Base-by-base conservation (phyloP, 345 rosid genomes). In the Gossypium turneri region DNA sequence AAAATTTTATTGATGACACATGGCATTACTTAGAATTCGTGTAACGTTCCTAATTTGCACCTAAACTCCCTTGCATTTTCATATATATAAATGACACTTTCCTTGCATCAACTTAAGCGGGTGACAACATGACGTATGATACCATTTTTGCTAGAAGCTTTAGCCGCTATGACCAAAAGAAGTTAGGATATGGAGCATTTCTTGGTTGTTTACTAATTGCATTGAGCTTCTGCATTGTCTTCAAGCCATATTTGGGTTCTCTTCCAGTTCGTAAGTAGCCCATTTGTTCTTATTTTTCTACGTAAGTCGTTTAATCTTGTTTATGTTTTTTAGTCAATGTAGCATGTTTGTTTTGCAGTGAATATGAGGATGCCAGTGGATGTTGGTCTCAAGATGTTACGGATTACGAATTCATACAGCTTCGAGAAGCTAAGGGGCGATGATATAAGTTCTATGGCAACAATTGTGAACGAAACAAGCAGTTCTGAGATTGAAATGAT, bases 101-200 rank as follows among this genome's bases (percentile, higher is more conserved):
- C 7, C 12, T 47, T n/a, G 11, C n/a, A 45, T 12, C 12, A 47
- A 24, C 3, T 16, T 63, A 48, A 65, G 76, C 74, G 78, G 51
- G 60, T 68, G 82, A 75, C 50, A 79, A 82, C 29, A 83, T 79
- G 79, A 73, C 81, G 82, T 83, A 77, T 74, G 81, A 88, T 44
- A 82, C 88, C 12, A 77, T 90, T 59, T 83, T 92, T 53, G 81
- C 86, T 47, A 84, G 97, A 78, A 94, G 97, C 81, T 92, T 94
- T 70, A 87, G 92, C 73, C 86, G 80, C 64, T 82, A 78, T 4
- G 90, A 89, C 58, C 94, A 86, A 72, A 88, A 82, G 79, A 91
- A 76, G 86, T 70, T 94, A 51, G 85, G 88, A 44, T 89, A 80
- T 75, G 91, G 89, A 64, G 96, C 94, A 72, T 29, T 90, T 73